phyloP scores from a whole-genome alignment of 2,329 filamentous ascomycete species.

The Camillea tinctor region DNA sequence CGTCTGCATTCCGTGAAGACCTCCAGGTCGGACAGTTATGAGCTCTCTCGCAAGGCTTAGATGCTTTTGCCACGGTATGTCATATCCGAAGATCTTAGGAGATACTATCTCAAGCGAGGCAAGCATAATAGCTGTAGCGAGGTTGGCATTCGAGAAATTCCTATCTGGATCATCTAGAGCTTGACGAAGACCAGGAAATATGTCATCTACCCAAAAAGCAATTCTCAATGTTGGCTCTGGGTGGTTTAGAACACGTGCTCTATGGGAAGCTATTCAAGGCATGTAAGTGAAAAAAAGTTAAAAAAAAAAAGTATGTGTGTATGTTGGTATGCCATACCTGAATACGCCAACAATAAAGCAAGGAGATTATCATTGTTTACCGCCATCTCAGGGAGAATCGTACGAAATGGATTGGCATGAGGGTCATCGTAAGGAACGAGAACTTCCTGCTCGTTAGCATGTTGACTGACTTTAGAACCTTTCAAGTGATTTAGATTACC shows the following conservation, averaged over 20 bases:
- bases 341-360: constrained; percentile 76
- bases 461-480: constrained; percentile 38
- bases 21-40: constrained; percentile 60
- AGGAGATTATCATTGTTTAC: constrained; percentile 69
- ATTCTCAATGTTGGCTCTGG: constrained; percentile 75
- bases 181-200: constrained; percentile 69
- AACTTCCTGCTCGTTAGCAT: constrained; percentile 51
- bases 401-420: constrained; percentile 53
- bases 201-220: constrained; percentile 75
- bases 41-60: constrained; percentile 73
- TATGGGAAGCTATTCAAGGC: constrained; percentile 63
- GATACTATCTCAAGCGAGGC: constrained; percentile 81
- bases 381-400: constrained; percentile 58
- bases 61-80: constrained; percentile 78
- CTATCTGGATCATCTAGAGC: constrained; percentile 61
- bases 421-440: constrained; percentile 51
- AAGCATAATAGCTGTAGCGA: constrained; percentile 83
- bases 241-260: constrained; percentile 71
- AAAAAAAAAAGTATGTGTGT: neutral
- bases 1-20: constrained; percentile 50
- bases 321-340: constrained; percentile 37
- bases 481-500: constrained; percentile 58
- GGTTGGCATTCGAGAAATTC: constrained; percentile 68
- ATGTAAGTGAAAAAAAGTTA: constrained; percentile 15
- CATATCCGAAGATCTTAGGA: constrained; percentile 76